Base-by-base conservation (phyloP, 768 basidiomycete species). In the Tylopilus vinaceipallidus region DNA sequence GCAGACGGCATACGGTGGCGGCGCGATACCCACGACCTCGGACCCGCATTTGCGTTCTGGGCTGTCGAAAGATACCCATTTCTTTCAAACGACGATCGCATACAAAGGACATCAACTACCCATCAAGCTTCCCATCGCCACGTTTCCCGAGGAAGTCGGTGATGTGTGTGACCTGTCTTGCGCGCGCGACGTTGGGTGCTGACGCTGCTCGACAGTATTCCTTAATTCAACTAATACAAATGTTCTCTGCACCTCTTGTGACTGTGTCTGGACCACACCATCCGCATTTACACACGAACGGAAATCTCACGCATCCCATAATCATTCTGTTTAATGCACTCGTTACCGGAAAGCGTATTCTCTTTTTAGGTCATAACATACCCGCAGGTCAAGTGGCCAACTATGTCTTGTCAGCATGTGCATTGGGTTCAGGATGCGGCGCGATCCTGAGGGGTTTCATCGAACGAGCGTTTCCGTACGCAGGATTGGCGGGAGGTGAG, bases 281-380 rank as follows among this genome's bases (percentile, higher is more conserved):
- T 59, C 90, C 97, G 1, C 93, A 98, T 66, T 74, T 99, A 17
- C 95, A 98, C 68, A 94, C 94, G 0, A 91, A 85, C 57, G 97
- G 97, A 49, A 77, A 82, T 16, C 77, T 81, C 53, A 99, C 97
- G 0, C 95, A 94, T 61, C 94, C 97, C 2, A 84, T 99, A 60
- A 95, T 97, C 50, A 78, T 99, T 38, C 78, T 99, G 3, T 94
- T 95, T 75, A 99, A 99, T 67, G 97, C 95, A 3, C 80, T 99
- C 51, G 76, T 98, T 6, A 97, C 95, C 0, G 87, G 89, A 45
- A 97, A 98, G 60, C 86, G 95, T n/a, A 89, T 98, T 55, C 86
- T 98, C 55, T 98, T 98, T 71, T 72, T 98, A 47, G 94, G 95
- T 0, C 86, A 97, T 62, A 87, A 81, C 61, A 80, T 88, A 55